phyloP scores from a whole-genome alignment of 208 protist species.

The Crithidia sp. region DNA sequence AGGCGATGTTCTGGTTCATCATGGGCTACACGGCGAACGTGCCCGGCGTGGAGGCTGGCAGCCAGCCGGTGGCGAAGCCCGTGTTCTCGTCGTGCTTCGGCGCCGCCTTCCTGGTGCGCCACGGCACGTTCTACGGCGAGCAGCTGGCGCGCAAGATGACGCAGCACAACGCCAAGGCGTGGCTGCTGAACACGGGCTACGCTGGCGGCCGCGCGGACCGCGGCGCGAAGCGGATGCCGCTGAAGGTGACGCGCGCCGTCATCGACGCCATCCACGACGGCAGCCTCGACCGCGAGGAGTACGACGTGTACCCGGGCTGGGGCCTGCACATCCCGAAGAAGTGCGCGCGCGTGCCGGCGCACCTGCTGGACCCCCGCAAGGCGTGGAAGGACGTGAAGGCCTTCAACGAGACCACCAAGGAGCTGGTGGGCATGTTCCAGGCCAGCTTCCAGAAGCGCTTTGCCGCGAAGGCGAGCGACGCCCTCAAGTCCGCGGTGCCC shows the following conservation, averaged over 20 bases:
- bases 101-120: slow-evolving; percentile 95
- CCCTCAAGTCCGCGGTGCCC: slow-evolving; percentile 87
- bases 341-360: slow-evolving; percentile 74
- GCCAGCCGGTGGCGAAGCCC: slow-evolving; percentile 89
- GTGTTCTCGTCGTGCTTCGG: slow-evolving; percentile 97
- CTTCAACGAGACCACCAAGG: slow-evolving; percentile 81
- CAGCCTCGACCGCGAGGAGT: slow-evolving; percentile 77
- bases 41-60: slow-evolving; percentile 94
- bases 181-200: slow-evolving; percentile 97
- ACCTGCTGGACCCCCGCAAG: slow-evolving; percentile 91
- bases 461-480: slow-evolving; percentile 70
- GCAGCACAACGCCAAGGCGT: slow-evolving; percentile 81
- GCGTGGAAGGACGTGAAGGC: slow-evolving; percentile 88
- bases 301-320: slow-evolving; percentile 84
- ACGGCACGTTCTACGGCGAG: slow-evolving; percentile 96
- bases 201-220: slow-evolving; percentile 84
- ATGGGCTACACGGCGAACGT: slow-evolving; percentile 95
- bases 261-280: slow-evolving; percentile 97
- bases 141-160: slow-evolving; percentile 95
- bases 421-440: slow-evolving; percentile 93
- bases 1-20: slow-evolving; percentile 97
- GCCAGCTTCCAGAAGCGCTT: slow-evolving; percentile 94
- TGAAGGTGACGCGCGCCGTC: slow-evolving; percentile 94
- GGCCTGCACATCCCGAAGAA: slow-evolving; percentile 88
- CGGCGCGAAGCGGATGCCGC: slow-evolving; percentile 89